Evolutionary conservation across 2,329 filamentous ascomycete species (phyloP).

Genomic region (Xylariaceae sp.): DNA sequence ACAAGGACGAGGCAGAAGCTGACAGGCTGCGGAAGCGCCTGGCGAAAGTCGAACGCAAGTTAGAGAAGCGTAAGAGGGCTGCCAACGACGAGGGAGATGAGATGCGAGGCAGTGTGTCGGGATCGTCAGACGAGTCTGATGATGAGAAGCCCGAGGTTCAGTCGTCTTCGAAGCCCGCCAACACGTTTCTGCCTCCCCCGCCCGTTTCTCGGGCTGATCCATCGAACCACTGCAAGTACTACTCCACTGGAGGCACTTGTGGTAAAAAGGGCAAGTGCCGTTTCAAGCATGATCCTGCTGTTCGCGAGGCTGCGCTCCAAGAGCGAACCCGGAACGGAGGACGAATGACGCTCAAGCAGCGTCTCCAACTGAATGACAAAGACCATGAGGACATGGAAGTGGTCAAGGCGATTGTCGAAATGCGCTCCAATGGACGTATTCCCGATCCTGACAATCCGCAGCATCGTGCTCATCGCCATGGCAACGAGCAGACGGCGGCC

Average conservation of each 20-base stretch:
- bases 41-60: slow-evolving; percentile 62
- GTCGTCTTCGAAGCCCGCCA: slow-evolving; percentile 38
- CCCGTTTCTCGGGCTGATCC: slow-evolving; percentile 50
- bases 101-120: slow-evolving; percentile 41
- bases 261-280: slow-evolving; percentile 70
- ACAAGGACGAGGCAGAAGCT: slow-evolving; percentile 36
- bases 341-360: slow-evolving; percentile 58
- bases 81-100: slow-evolving; percentile 61
- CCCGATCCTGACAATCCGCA: slow-evolving; percentile 25
- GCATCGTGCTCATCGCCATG: slow-evolving; percentile 22
- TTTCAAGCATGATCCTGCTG: slow-evolving; percentile 59
- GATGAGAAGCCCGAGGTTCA: slow-evolving; percentile 53
- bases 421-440: slow-evolving; percentile 52
- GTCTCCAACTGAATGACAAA: slow-evolving; percentile 59
- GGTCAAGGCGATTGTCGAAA: slow-evolving; percentile 57
- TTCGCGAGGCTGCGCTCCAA: slow-evolving; percentile 54
- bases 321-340: slow-evolving; percentile 59
- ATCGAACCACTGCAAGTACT: slow-evolving; percentile 63
- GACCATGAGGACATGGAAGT: slow-evolving; percentile 61
- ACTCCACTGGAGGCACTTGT: slow-evolving; percentile 59
- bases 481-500: slow-evolving; percentile 16
- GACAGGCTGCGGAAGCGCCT: slow-evolving; percentile 58
- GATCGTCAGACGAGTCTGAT: slow-evolving; percentile 40
- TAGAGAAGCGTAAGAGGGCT: slow-evolving; percentile 58
- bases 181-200: slow-evolving; percentile 33